Evolutionary conservation across 345 rosid genomes (phyloP).

Genomic region (Physaria fendleri): DNA sequence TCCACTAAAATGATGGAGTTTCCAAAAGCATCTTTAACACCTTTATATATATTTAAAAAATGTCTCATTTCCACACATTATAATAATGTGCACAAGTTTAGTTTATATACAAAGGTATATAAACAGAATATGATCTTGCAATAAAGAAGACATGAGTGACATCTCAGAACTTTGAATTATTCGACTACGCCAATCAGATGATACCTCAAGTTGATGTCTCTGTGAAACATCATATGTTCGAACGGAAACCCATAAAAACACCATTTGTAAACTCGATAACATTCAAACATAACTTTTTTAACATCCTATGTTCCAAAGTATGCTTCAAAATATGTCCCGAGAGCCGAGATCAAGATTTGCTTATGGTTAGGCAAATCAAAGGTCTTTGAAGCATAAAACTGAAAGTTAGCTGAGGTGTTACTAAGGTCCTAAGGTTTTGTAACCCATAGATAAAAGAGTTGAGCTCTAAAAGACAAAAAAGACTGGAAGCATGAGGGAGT

Average conservation of each 20-base stretch:
- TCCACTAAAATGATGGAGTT: conserved; percentile 17
- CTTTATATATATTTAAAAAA: no score
- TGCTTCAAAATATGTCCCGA: no score
- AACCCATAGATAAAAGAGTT: no score
- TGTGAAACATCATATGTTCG: conserved; percentile 22
- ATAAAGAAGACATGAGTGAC: not conserved
- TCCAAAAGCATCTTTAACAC: conserved; percentile 3
- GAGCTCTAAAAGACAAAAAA: no score
- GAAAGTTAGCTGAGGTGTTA: no score
- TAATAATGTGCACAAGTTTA: not conserved
- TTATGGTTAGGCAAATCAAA: no score
- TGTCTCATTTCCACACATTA: not conserved
- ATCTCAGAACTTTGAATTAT: not conserved
- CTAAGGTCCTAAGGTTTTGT: no score
- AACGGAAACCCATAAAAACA: not conserved
- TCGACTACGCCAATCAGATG: conserved; percentile 64
- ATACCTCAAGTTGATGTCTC: conserved; percentile 49
- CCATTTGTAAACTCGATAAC: not conserved
- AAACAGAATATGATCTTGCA: not conserved
- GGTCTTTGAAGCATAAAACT: no score
- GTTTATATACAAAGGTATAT: not conserved
- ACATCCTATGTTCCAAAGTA: no score
- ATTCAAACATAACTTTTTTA: no score
- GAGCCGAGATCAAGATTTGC: no score
- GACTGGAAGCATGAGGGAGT: no score